A percentile compares a stretch with the other conserved stretches of the same genome.
Conservation (phyloP, 768 basidiomycete species). For the Lepiota brunneoincarnata region DNA sequence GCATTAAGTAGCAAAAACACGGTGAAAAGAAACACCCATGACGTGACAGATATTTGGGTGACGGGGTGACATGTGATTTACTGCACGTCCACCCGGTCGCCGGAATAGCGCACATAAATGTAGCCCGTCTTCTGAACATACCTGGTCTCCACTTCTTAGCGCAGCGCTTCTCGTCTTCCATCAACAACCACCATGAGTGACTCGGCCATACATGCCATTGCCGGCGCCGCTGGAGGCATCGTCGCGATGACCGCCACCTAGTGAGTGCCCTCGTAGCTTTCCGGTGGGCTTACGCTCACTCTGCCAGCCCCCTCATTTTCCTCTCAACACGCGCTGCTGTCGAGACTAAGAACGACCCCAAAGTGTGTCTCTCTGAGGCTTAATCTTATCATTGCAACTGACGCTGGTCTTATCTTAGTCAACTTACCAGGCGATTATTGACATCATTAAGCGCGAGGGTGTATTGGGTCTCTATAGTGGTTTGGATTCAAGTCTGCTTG, state of each 20-base stretch:
- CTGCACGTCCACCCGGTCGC: slow-evolving; percentile 7
- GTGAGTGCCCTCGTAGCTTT: slow-evolving; percentile 38
- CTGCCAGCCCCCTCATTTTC: slow-evolving; percentile 79
- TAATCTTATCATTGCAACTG: neutral
- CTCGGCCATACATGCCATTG: slow-evolving; percentile 80
- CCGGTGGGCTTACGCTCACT: slow-evolving; percentile 10
- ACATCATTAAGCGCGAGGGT: slow-evolving; percentile 85
- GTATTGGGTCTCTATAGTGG: slow-evolving; percentile 84
- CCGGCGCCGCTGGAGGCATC: slow-evolving; percentile 90
- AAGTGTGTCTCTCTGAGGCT: slow-evolving; percentile 41
- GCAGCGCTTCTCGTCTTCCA: neutral
- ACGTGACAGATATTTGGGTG: neutral
- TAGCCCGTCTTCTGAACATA: neutral
- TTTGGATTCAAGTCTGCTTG: slow-evolving; percentile 78
- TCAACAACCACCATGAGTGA: slow-evolving; percentile 51
- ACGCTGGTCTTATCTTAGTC: slow-evolving; percentile 39
- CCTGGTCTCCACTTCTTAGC: neutral
- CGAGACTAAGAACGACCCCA: slow-evolving; percentile 73
- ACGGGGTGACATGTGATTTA: slow-evolving; percentile 19
- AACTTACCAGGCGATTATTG: slow-evolving; percentile 61
- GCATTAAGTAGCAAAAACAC: slow-evolving; percentile 4
- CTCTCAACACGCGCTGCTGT: slow-evolving; percentile 93
- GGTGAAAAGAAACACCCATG: neutral
- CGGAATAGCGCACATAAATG: slow-evolving; percentile 16
- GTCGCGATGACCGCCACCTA: slow-evolving; percentile 88